These are phyloP conservation scores for Tetrapyrgos nigripes DNA, from an alignment of 1,284 basidiomycete genomes.

Conservation along the genomic window DNA sequence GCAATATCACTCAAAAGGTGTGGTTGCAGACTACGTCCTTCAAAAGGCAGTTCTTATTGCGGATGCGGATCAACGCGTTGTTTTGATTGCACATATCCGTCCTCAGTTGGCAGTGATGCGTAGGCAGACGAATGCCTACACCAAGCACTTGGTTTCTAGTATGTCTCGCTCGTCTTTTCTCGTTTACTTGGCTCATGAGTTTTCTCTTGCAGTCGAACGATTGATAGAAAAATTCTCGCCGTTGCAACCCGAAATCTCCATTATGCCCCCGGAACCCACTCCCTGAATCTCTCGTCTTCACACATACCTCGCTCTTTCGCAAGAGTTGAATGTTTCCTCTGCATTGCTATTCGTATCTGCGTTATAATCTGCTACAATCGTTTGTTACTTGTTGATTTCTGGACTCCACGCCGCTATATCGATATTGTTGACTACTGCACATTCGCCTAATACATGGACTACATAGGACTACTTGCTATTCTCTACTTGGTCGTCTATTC, in stretches of 20 bases:
- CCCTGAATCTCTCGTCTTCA: background rate
- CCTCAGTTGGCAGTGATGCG: conserved; percentile 76
- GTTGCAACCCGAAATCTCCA: background rate
- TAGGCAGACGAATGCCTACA: conserved; percentile 72
- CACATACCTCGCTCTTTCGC: background rate
- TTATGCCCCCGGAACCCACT: background rate
- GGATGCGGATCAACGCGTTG: conserved; percentile 74
- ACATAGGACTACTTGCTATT: background rate
- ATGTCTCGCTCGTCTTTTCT: conserved; percentile 34
- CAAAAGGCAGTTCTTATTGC: conserved; percentile 78
- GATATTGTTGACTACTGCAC: background rate
- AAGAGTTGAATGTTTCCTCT: background rate
- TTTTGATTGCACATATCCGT: conserved; percentile 65
- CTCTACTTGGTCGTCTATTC: background rate
- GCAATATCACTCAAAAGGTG: conserved; percentile 6
- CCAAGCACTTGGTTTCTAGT: conserved; percentile 84
- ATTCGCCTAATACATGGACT: background rate
- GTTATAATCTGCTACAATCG: background rate
- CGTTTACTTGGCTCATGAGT: conserved; percentile 9
- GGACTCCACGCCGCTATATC: background rate
- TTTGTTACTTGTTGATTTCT: background rate
- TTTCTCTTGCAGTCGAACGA: conserved; percentile 61
- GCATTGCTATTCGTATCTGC: background rate
- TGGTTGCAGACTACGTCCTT: conserved; percentile 74
- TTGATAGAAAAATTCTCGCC: conserved; percentile 55